Evolutionary conservation across 2,329 filamentous ascomycete genomes (phyloP), one percentile per base, ranked within the genome.

Genomic region (Xylaria hypoxylon): DNA sequence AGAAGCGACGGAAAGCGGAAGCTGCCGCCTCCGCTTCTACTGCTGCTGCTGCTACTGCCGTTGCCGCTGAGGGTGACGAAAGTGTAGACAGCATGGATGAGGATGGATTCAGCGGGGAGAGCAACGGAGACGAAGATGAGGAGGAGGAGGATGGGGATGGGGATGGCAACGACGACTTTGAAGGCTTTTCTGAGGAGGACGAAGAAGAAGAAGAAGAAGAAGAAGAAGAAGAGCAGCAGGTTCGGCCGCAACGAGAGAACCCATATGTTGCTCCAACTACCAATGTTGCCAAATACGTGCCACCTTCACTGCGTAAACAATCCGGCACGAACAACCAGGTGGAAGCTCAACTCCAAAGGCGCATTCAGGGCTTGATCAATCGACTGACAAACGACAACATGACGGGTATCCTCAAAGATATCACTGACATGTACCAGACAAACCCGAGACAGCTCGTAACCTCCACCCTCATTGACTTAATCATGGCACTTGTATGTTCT

Each of bases 371-470:
- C 75, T 85, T 96, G 19, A 86, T 99, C 76, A 99, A 99, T 79
- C 91, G 95, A 76, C 84, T 99, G 35, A 97, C 96, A 0, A 95
- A 98, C 76, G 89, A 93, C 42, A 98, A 96, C 73, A 84, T 99
- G 69, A 79, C 97, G 5, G 91, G 92, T 1, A 97, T 98, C 59
- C 82, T 97, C 3, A 86, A 87, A 48, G 92, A 96, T 19, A 85
- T 97, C 35, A 93, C 97, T 75, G 89, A 90, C 67, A 82, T 98
- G 1, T 99, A 98, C 77, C 87, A 90, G 61, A 89, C 90, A 47
- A 89, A 97, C 72, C 90, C 96, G 0, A 89, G 96, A n/a, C 93
- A 96, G 68, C 89, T 94, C 74, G 93, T 97, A 51, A 97, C 93
- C 0, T 90, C 92, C 0, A 90, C 89, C 0, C 82, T 98, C 1